Conservation (phyloP, 176 grass and related monocot genomes). For the Cenchrus purpureus region DNA sequence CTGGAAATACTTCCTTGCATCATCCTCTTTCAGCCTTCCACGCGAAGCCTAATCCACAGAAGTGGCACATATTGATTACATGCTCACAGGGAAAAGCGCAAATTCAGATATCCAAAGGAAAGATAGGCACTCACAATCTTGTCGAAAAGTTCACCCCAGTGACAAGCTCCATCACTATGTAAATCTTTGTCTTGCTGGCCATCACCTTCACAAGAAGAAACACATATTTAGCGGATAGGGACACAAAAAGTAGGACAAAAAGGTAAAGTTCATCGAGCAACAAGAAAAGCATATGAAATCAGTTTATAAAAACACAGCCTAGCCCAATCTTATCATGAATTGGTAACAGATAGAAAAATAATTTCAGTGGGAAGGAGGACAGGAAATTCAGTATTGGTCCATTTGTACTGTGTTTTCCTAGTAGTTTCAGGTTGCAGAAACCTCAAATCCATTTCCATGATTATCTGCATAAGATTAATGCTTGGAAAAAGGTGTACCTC, state of each 20-base stretch:
- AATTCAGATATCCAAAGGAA: slow-evolving; percentile 1
- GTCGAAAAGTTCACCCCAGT: slow-evolving; percentile 94
- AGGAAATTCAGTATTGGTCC: not conserved
- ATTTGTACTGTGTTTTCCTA: not conserved
- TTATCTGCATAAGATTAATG: not conserved
- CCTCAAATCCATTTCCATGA: slow-evolving; percentile 1
- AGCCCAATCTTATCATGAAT: not conserved
- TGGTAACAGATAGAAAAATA: not conserved
- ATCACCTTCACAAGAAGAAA: slow-evolving; percentile 67
- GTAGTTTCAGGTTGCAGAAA: not conserved
- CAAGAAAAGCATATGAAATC: not conserved
- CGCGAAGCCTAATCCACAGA: slow-evolving; percentile 58
- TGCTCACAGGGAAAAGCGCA: not conserved
- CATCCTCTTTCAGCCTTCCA: slow-evolving; percentile 91
- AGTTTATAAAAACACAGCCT: not conserved
- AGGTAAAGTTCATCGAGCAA: slow-evolving; percentile 8
- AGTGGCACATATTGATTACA: slow-evolving; percentile 7
- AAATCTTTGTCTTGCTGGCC: slow-evolving; percentile 99
- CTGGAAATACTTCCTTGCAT: slow-evolving; percentile 97
- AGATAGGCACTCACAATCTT: slow-evolving; percentile 72
- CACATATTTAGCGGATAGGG: slow-evolving; percentile 1
- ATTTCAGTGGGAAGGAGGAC: not conserved
- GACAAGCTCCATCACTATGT: slow-evolving; percentile 96
- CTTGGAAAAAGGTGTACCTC: slow-evolving; percentile 58
- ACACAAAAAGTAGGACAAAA: slow-evolving; percentile 28